Evolutionary conservation across 371 early-diverging fungal genomes (phyloP).

Genomic region (Lichtheimia hyalospora): DNA sequence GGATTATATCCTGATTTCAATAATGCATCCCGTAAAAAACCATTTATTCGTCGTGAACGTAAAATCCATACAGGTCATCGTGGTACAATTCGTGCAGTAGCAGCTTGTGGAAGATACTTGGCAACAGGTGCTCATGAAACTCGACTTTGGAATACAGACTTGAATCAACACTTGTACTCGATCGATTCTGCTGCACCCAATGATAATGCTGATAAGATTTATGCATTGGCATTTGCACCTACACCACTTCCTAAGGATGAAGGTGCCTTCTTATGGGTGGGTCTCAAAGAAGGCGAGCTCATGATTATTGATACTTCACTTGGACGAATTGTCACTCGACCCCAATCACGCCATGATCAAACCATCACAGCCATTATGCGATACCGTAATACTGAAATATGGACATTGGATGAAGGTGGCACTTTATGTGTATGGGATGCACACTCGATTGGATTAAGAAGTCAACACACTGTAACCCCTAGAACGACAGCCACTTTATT

Average conservation of each 20-base stretch:
- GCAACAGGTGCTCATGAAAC: conserved; percentile 28
- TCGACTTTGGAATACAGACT: conserved; percentile 20
- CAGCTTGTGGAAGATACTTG: conserved; percentile 16
- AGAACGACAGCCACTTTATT: conserved; percentile 36
- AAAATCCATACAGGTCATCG: conserved; percentile 14
- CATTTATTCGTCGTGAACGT: conserved; percentile 9
- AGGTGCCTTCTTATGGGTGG: conserved; percentile 66
- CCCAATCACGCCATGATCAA: conserved; percentile 53
- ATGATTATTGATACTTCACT: conserved; percentile 54
- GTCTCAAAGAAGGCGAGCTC: conserved; percentile 61
- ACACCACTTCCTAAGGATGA: conserved; percentile 41
- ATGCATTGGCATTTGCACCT: conserved; percentile 40
- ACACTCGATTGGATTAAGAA: conserved; percentile 16
- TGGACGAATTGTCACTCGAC: conserved; percentile 51
- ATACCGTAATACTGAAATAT: conserved; percentile 53
- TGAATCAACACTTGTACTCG: conserved; percentile 8
- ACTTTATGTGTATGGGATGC: conserved; percentile 69
- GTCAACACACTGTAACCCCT: conserved; percentile 6
- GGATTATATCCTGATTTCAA: conserved; percentile 25
- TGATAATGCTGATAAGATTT: conserved; percentile 26
- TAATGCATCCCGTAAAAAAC: conserved; percentile 24
- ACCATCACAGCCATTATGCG: conserved; percentile 68
- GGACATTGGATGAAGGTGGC: conserved; percentile 79
- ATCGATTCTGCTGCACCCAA: conserved; percentile 17
- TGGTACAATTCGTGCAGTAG: conserved; percentile 18